A percentile compares a stretch with the other conserved stretches of the same genome.
Evolutionary conservation across 441 rosid genomes (phyloP).

Genomic region (Eruca vesicaria): DNA sequence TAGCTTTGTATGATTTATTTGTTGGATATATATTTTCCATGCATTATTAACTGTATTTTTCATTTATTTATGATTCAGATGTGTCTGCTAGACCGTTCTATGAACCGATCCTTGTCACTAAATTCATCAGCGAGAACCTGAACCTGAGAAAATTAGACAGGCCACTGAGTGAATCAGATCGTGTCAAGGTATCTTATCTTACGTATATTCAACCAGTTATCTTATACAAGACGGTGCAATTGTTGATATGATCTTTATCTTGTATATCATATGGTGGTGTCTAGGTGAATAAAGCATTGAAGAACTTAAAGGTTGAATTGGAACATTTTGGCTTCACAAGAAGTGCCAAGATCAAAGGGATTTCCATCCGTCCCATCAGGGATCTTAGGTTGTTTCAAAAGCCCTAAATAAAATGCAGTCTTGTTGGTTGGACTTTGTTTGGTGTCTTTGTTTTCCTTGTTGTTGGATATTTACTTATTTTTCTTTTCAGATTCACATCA

Average conservation of each 20-base stretch:
- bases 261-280: not conserved
- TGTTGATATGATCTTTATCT: not conserved
- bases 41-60: no score
- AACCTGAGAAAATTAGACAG: constrained; percentile 33
- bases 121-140: constrained; percentile 45
- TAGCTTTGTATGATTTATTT: no score
- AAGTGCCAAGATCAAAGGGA: constrained; percentile 48
- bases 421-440: not conserved
- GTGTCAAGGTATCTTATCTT: constrained; percentile 45
- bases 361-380: constrained; percentile 48
- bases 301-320: constrained; percentile 47
- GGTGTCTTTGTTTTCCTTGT: not conserved
- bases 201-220: not conserved
- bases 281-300: constrained; percentile 60
- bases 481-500: constrained; percentile 47
- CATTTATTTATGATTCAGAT: constrained; percentile 40
- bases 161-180: constrained; percentile 54
- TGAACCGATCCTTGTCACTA: constrained; percentile 50
- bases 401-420: not conserved
- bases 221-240: not conserved
- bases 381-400: constrained; percentile 35
- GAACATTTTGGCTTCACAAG: constrained; percentile 22
- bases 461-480: not conserved
- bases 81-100: constrained; percentile 69
- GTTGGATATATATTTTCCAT: no score